Evolutionary conservation across 1,284 basidiomycete species (phyloP).

Genomic region (Tilletia walkeri): DNA sequence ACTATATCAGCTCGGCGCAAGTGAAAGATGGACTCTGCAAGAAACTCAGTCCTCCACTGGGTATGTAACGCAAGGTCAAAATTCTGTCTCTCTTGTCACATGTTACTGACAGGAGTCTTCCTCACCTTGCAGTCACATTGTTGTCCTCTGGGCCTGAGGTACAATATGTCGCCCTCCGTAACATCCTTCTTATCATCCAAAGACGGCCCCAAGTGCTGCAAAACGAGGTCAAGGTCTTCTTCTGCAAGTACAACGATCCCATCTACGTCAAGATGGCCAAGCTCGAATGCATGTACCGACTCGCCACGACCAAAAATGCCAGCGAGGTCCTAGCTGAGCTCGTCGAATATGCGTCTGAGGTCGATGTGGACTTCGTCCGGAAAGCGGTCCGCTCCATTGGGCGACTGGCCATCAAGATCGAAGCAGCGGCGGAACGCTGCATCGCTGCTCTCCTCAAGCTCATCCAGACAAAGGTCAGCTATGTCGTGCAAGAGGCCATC

Average conservation of each 20-base stretch:
- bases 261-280: constrained; percentile 98
- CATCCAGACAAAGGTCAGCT: constrained; percentile 89
- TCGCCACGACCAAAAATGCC: constrained; percentile 86
- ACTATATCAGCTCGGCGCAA: constrained; percentile 89
- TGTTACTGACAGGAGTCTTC: not conserved
- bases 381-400: constrained; percentile 96
- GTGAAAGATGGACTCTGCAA: constrained; percentile 86
- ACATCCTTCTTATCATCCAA: constrained; percentile 95
- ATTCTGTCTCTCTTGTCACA: not conserved
- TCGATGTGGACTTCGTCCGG: constrained; percentile 95
- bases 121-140: constrained; percentile 30
- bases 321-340: constrained; percentile 88
- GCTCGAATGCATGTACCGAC: constrained; percentile 95
- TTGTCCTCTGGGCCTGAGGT: constrained; percentile 96
- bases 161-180: constrained; percentile 94
- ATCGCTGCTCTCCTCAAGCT: constrained; percentile 81
- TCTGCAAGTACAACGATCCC: constrained; percentile 99
- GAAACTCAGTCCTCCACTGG: constrained; percentile 86
- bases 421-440: constrained; percentile 81
- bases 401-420: constrained; percentile 93
- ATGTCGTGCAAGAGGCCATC: constrained; percentile 95
- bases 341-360: constrained; percentile 97
- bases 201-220: constrained; percentile 85
- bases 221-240: constrained; percentile 98
- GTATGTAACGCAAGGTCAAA: not conserved